A percentile compares a stretch with the other conserved stretches of the same genome.
Conservation (phyloP, 768 basidiomycete species). For the Mycena rosella region DNA sequence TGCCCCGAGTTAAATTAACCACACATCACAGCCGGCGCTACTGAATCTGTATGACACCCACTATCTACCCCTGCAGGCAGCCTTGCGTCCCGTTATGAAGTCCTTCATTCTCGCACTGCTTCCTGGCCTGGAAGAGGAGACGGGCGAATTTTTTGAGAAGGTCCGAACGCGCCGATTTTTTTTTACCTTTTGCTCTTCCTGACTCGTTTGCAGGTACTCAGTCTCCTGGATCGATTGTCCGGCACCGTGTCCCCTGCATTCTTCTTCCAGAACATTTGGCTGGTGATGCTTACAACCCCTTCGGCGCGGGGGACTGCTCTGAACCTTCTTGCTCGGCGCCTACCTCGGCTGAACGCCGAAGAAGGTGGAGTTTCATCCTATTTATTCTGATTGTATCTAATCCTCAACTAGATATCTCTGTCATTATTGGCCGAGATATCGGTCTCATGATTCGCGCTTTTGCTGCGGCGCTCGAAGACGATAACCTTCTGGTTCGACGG, state of each 20-base stretch:
- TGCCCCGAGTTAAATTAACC: constrained; percentile 8
- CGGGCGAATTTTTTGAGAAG: constrained; percentile 97
- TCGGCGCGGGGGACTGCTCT: constrained; percentile 87
- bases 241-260: constrained; percentile 88
- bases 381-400: constrained; percentile 1
- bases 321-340: constrained; percentile 85
- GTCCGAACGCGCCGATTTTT: constrained; percentile 51
- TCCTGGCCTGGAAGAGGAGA: constrained; percentile 97
- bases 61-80: constrained; percentile 87
- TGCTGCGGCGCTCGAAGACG: constrained; percentile 91
- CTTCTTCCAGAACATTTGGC: constrained; percentile 96
- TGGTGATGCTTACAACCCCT: constrained; percentile 92
- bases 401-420: constrained; percentile 64
- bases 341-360: constrained; percentile 77
- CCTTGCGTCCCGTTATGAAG: constrained; percentile 91
- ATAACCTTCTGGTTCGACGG: constrained; percentile 91
- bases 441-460: constrained; percentile 97
- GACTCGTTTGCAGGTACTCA: constrained; percentile 69
- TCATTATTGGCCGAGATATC: constrained; percentile 85
- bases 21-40: constrained; percentile 74
- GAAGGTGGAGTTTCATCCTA: constrained; percentile 64
- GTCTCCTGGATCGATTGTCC: constrained; percentile 84
- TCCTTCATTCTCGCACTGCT: constrained; percentile 93
- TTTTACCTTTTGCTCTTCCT: constrained; percentile 26
- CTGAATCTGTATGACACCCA: constrained; percentile 93